A percentile compares a stretch with the other conserved stretches of the same genome.
These are phyloP conservation scores for Mortierella sp. DNA, from an alignment of 371 early-diverging fungal genomes.

Conservation along the genomic window DNA sequence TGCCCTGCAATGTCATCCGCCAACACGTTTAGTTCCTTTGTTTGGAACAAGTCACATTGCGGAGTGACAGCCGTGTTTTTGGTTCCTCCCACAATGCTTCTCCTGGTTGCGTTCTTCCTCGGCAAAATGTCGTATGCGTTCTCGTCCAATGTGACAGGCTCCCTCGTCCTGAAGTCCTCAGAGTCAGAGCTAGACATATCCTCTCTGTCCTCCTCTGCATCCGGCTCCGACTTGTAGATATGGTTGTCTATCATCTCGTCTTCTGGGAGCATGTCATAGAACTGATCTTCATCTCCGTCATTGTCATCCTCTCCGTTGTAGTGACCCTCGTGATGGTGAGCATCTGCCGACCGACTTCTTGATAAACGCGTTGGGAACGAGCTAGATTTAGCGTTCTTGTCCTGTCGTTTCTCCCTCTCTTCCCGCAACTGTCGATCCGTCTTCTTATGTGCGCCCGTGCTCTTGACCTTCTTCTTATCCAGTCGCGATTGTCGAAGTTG, in stretches of 20 bases:
- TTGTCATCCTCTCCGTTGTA: conserved; percentile 1
- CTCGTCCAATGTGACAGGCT: neutral
- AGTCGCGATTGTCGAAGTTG: conserved; percentile 4
- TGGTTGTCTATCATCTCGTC: neutral
- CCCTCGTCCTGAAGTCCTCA: neutral
- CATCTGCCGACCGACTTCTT: neutral
- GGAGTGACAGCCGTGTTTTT: neutral
- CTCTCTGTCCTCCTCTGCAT: neutral
- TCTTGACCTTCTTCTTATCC: neutral
- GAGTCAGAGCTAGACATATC: neutral
- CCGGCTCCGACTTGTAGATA: neutral
- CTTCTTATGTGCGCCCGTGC: neutral
- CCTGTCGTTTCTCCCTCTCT: neutral
- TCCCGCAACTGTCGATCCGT: conserved; percentile 3
- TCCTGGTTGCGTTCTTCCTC: conserved; percentile 2
- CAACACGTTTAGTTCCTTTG: neutral
- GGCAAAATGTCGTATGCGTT: neutral
- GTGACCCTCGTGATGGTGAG: neutral
- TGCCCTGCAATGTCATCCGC: conserved; percentile 4
- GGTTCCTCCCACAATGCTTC: neutral
- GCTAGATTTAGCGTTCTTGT: neutral
- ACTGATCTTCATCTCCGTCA: conserved; percentile 7
- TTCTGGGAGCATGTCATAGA: neutral
- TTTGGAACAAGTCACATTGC: neutral
- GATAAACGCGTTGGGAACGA: neutral